phyloP scores from a whole-genome alignment of 306 rosid genomes.

The Parietaria judaica region DNA sequence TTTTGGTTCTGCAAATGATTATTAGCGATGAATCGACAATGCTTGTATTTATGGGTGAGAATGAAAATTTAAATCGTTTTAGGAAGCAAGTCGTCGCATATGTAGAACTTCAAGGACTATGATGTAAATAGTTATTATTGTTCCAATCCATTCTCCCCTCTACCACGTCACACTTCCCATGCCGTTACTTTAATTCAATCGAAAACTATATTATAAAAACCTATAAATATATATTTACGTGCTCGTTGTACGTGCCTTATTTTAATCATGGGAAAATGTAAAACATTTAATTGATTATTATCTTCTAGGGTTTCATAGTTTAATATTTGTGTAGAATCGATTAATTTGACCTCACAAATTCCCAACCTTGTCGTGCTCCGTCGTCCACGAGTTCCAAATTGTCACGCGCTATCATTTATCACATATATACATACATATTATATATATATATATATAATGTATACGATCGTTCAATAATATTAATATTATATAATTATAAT shows the following conservation, averaged over 20 bases:
- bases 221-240: background rate
- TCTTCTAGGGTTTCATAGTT: background rate
- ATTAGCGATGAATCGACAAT: too few relatives aligned
- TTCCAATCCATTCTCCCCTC: background rate
- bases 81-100: too few relatives aligned
- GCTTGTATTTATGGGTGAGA: too few relatives aligned
- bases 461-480: too few relatives aligned
- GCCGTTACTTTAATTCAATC: background rate
- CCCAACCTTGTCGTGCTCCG: constrained; percentile 7
- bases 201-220: too few relatives aligned
- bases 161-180: background rate
- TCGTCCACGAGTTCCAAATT: constrained; percentile 14
- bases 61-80: too few relatives aligned
- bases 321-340: background rate
- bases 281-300: background rate
- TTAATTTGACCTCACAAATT: constrained; percentile 10
- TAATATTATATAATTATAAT: too few relatives aligned
- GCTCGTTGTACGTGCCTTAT: constrained; percentile 8
- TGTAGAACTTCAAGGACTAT: too few relatives aligned
- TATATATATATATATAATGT: too few relatives aligned
- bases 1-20: too few relatives aligned
- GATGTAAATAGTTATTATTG: background rate
- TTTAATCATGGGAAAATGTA: background rate
- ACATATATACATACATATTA: too few relatives aligned
- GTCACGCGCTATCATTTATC: constrained; percentile 10